Evolutionary conservation across 1,284 basidiomycete genomes (phyloP), one percentile per base, ranked within the genome.

Genomic region (Ustilago trichophora): DNA sequence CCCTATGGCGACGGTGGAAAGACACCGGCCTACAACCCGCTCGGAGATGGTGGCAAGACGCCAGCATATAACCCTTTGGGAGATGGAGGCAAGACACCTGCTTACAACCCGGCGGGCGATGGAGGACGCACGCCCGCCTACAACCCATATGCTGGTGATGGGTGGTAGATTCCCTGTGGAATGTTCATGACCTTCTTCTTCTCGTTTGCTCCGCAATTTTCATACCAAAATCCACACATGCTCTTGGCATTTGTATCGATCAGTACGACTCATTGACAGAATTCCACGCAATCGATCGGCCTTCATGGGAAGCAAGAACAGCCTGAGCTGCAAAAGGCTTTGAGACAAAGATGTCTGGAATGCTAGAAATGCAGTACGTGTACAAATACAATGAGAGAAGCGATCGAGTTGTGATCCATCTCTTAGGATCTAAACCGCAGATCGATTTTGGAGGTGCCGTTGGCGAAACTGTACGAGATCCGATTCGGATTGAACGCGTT

Each of bases 1-100:
- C 52, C 47, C n/a, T 56, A 46, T 41, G 55, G 59, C 12, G 59
- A 64, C 31, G 75, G 75, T 24, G 66, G 59, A 37, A 68, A 66
- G 54, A 76, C 76, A 11, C 77, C 77, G 4, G 73, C 74, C 0
- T 76, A 75, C 57, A 68, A 68, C 35, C 72, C 66, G 1, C 49
- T 45, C 24, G 62, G 50, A 12, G 69, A 66, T 48, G 71, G 70
- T 26, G 65, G 72, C 18, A 59, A 66, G 50, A 69, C 67, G 34
- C 70, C 66, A 16, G 70, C 54, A 7, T 69, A 71, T 43, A 72
- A 73, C 19, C 57, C 62, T 13, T 27, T 64, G 6, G 59, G 40
- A 18, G 72, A 68, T 18, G 75, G 76, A n/a, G 74, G 72, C n/a
- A 70, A 69, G 38, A 79, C 77, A n/a, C 77, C 77, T 0, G 77